These are phyloP conservation scores for Neophaeococcomyces aloes DNA, from an alignment of 2,329 filamentous ascomycete species.

Conservation along the genomic window DNA sequence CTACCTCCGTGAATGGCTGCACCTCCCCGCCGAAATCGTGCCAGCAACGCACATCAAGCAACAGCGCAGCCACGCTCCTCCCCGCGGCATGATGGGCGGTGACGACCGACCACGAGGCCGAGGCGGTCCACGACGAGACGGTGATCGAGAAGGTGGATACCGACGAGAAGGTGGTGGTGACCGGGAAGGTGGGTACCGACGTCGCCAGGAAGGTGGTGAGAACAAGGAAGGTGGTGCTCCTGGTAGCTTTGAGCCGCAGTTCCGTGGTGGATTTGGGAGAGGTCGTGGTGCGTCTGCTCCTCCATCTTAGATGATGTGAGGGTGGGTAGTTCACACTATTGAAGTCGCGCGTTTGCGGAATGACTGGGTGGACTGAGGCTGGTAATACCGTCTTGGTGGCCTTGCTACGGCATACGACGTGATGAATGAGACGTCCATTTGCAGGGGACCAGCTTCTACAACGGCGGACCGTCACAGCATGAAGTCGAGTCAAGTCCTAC, in stretches of 20 bases:
- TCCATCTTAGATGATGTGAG: conserved; percentile 11
- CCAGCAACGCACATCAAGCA: conserved; percentile 99
- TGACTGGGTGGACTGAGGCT: too few relatives aligned
- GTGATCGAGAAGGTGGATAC: conserved; percentile 53
- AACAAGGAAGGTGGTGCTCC: conserved; percentile 87
- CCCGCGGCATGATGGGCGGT: conserved; percentile 92
- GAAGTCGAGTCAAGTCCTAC: too few relatives aligned
- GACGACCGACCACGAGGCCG: conserved; percentile 71
- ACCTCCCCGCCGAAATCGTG: conserved; percentile 98
- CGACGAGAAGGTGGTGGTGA: conserved; percentile 51
- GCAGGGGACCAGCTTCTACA: too few relatives aligned
- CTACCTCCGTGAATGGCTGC: conserved; percentile 99
- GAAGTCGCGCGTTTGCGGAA: too few relatives aligned
- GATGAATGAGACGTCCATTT: too few relatives aligned
- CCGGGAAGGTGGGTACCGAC: conserved; percentile 83
- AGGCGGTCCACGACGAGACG: conserved; percentile 44
- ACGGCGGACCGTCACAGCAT: too few relatives aligned
- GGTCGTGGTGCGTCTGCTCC: conserved; percentile 65
- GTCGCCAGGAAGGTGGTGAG: conserved; percentile 68
- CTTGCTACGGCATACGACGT: too few relatives aligned
- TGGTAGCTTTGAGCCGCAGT: conserved; percentile 83
- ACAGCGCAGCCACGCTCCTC: conserved; percentile 95
- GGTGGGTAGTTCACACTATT: background rate
- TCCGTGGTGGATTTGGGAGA: conserved; percentile 85
- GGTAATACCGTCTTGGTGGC: too few relatives aligned